A percentile compares a stretch with the other conserved stretches of the same genome.
phyloP scores from a whole-genome alignment of 495 filamentous ascomycete genomes.

The Aspergillus conjunctus region DNA sequence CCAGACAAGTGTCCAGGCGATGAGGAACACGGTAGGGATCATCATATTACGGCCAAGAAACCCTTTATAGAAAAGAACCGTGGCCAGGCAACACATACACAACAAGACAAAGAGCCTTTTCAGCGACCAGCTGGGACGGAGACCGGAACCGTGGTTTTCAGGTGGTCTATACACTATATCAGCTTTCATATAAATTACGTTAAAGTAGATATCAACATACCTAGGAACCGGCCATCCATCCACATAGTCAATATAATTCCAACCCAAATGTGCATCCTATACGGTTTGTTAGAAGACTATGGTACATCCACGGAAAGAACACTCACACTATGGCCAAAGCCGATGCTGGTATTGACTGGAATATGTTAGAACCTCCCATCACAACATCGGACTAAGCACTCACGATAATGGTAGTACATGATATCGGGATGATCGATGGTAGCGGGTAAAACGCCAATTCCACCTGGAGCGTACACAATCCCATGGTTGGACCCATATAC shows the following conservation, averaged over 20 bases:
- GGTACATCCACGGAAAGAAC: background rate
- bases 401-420: conserved; percentile 52
- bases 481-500: conserved; percentile 52
- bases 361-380: background rate
- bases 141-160: conserved; percentile 9
- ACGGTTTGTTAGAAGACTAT: background rate
- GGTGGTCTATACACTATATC: conserved; percentile 7
- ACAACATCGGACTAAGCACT: conserved; percentile 2
- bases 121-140: conserved; percentile 10
- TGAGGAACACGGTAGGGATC: conserved; percentile 8
- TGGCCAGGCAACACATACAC: conserved; percentile 26
- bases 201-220: conserved; percentile 17
- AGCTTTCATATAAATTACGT: background rate
- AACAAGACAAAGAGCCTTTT: conserved; percentile 14
- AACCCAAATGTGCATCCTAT: conserved; percentile 51
- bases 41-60: conserved; percentile 10
- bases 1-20: conserved; percentile 4
- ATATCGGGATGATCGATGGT: conserved; percentile 40
- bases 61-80: conserved; percentile 3
- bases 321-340: conserved; percentile 41
- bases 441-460: conserved; percentile 40
- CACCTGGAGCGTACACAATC: conserved; percentile 50
- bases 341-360: conserved; percentile 45
- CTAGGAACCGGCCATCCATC: conserved; percentile 47
- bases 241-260: conserved; percentile 45